These are phyloP conservation scores for Parsonsia alboflavescens DNA, from an alignment of 257 asterid genomes.

Conservation along the genomic window DNA sequence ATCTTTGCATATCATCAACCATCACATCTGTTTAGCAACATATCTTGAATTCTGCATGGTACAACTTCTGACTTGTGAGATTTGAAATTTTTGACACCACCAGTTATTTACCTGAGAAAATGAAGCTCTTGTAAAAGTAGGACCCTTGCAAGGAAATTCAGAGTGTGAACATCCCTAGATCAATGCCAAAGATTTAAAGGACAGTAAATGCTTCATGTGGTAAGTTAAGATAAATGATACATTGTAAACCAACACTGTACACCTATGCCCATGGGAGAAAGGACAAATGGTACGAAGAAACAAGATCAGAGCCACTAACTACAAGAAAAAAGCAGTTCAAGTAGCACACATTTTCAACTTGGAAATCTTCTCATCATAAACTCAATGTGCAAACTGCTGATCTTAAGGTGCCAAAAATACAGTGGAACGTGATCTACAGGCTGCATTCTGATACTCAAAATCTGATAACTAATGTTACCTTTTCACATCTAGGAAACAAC, in stretches of 20 bases:
- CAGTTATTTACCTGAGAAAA: neutral
- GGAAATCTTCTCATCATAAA: too few relatives aligned
- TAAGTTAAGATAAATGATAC: neutral
- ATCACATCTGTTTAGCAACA: constrained; percentile 2
- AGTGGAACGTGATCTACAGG: neutral
- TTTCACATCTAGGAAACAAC: neutral
- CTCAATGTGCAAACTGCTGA: neutral
- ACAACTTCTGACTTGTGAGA: neutral
- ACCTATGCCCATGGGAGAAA: neutral
- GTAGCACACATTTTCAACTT: neutral
- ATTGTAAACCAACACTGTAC: neutral
- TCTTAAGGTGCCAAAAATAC: neutral
- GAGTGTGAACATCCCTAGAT: neutral
- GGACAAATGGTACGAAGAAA: neutral
- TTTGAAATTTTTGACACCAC: neutral
- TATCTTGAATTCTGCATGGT: neutral
- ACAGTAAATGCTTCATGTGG: neutral
- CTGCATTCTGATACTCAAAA: neutral
- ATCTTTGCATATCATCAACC: neutral
- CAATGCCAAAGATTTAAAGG: neutral
- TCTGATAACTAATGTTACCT: neutral
- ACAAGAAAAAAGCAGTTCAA: neutral
- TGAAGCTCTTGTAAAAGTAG: neutral
- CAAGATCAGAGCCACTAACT: neutral
- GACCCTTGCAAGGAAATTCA: neutral